phyloP scores from a whole-genome alignment of 192 early-diverging fungal genomes.

The Spizellomyces sp. region DNA sequence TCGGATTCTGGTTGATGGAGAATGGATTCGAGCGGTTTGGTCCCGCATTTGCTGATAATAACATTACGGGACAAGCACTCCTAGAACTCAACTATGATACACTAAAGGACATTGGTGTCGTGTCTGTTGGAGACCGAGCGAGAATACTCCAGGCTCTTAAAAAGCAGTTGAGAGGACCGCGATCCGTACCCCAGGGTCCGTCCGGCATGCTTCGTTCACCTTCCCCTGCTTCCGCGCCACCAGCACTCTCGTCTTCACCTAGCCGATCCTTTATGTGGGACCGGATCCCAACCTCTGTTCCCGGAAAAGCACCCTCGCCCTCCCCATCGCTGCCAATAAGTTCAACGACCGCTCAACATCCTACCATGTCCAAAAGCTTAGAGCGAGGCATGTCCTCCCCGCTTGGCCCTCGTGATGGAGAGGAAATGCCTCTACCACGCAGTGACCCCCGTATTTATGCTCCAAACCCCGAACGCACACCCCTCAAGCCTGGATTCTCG shows the following conservation, averaged over 20 bases:
- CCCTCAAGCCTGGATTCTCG: slow-evolving; percentile 9
- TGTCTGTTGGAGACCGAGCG: slow-evolving; percentile 81
- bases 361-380: background rate
- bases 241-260: background rate
- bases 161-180: slow-evolving; percentile 9
- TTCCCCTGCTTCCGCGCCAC: slow-evolving; percentile 7
- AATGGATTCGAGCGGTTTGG: slow-evolving; percentile 34
- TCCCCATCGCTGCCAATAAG: background rate
- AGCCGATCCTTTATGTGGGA: slow-evolving; percentile 5
- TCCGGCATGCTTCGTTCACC: slow-evolving; percentile 5
- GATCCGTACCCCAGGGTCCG: background rate
- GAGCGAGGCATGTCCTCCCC: background rate
- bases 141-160: slow-evolving; percentile 79
- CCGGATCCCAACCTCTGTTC: background rate
- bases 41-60: slow-evolving; percentile 59
- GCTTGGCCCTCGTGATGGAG: slow-evolving; percentile 2
- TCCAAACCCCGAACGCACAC: background rate
- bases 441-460: background rate
- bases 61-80: slow-evolving; percentile 80
- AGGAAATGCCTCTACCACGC: background rate
- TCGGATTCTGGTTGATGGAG: slow-evolving; percentile 38
- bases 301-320: background rate
- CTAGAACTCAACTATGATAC: slow-evolving; percentile 81
- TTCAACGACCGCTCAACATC: background rate
- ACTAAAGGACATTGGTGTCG: slow-evolving; percentile 81